Base-by-base conservation (phyloP, 805 yeast genomes). In the Kazachstania taianensis region DNA sequence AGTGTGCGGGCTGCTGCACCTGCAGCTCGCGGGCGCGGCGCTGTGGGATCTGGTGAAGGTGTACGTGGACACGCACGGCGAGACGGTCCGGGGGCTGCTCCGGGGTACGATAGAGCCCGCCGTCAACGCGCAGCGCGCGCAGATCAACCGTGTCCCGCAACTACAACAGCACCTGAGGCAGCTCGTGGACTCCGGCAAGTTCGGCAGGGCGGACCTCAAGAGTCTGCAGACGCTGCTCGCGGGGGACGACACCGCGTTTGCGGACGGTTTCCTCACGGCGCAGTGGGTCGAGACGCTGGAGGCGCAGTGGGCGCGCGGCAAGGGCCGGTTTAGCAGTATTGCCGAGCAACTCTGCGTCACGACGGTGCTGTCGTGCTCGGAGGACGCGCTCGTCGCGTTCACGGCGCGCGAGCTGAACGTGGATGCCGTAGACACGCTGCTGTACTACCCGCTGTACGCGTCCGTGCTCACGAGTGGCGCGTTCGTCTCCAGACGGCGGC, bases 11-110 rank as follows among this genome's bases (percentile, higher is more conserved):
- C 52, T 76, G 12, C 60, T 75, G 19, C 69, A 72, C 41, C 58
- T 78, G 35, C 75, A 72, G 33, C 52, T 80, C n/a, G 62, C 65
- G 15, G 81, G 81, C 3, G 77, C 69, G 31, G 57, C 75, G 2
- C 52, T 75, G 0, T 81, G 94, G 94, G 63, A 78, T 43, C 70
- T 81, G 39, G 65, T 73, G 8, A 66, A 63, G 36, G 61, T 78
- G 1, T 81, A 77, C 50, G 66, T 67, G 2, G 57, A 59, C 9
- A 59, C 58, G 8, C 66, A 74, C 40, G 49, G 66, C 0, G 49
- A 59, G 1, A 40, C 59, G 1, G 75, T 79, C 0, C 62, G 81
- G 33, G 61, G 66, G 0, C 51, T 81, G 17, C 61, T 80, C 5
- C 72, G 68, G 41, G 85, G 86, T 0, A 52, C 72, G 0, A 29